Evolutionary conservation across 208 protist species (phyloP), one percentile per base, ranked within the genome.

Genomic region (Tritrichomonas foetus): DNA sequence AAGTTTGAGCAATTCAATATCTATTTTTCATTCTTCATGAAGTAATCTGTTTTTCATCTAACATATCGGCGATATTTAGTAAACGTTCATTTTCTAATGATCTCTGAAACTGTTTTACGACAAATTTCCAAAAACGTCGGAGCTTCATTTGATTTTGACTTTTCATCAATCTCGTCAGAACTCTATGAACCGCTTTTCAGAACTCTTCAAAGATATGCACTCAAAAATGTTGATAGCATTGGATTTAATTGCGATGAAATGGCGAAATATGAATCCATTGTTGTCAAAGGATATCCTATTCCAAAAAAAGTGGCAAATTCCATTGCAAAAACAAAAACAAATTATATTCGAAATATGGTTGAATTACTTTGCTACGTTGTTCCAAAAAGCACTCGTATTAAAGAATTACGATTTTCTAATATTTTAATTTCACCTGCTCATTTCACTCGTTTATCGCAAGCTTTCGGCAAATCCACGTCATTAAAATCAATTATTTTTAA

Each of bases 291-390:
- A 22, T 16, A 9, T 9, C 22, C 25, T 14, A 5, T 89, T 33
- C 78, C 78, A n/a, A 16, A 27, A 55, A 49, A 53, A 27, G 78
- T 89, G 8, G 9, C 47, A 57, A 57, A 53, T 16, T 89, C 78
- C 20, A 89, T 89, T 89, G 78, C 78, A 20, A 49, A n/a, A 9
- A 39, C 74, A 22, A 89, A 89, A 89, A 41, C 44, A 57, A 89
- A 25, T 39, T 89, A 89, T 57, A 49, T 89, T 30, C 33, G 47
- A 89, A 89, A 89, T 89, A 89, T 89, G 33, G 78, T 89, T 14
- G 27, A 44, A 50, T 16, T 89, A 16, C 53, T 89, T 61, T 20
- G 27, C 33, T 89, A 89, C 16, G 2, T 89, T n/a, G 3, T 89
- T 39, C 44, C 44, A 57, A 39, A 82, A 27, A 39, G 74, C 41